Evolutionary conservation across 495 filamentous ascomycete species (phyloP).

Genomic region (Trichoderma parareesei): DNA sequence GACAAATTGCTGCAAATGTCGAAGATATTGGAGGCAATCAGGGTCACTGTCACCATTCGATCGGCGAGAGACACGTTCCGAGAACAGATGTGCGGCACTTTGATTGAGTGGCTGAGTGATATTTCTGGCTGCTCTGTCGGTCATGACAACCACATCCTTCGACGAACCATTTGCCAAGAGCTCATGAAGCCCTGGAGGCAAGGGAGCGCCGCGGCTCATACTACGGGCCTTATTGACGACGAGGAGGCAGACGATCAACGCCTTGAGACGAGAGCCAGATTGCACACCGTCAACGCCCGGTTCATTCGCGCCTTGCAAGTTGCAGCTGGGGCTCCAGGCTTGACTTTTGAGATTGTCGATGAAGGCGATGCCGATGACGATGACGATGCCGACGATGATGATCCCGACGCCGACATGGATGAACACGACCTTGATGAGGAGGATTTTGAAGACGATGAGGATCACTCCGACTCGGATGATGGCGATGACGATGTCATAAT

Average conservation of each 20-base stretch:
- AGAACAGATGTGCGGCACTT: constrained; percentile 97
- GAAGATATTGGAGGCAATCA: constrained; percentile 85
- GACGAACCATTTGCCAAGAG: constrained; percentile 80
- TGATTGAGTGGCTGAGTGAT: constrained; percentile 92
- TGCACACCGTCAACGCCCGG: constrained; percentile 4
- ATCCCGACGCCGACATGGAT: constrained; percentile 35
- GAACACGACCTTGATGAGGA: constrained; percentile 33
- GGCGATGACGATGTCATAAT: constrained; percentile 53
- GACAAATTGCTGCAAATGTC: constrained; percentile 64
- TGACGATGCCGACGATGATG: constrained; percentile 47
- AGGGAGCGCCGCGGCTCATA: constrained; percentile 79
- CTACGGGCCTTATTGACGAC: constrained; percentile 79
- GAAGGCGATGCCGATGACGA: constrained; percentile 78
- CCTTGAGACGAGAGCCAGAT: constrained; percentile 14
- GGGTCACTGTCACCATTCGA: constrained; percentile 89
- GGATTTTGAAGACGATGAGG: constrained; percentile 39
- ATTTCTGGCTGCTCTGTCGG: constrained; percentile 86
- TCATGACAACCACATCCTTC: constrained; percentile 67
- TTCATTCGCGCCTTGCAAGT: constrained; percentile 18
- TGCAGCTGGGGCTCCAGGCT: constrained; percentile 43
- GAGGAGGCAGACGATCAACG: constrained; percentile 48
- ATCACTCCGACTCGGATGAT: constrained; percentile 46
- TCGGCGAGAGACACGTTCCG: constrained; percentile 91
- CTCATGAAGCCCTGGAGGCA: constrained; percentile 76
- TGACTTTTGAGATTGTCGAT: constrained; percentile 52